Evolutionary conservation across 306 rosid genomes (phyloP).

Genomic region (Oemleria cerasiformis): DNA sequence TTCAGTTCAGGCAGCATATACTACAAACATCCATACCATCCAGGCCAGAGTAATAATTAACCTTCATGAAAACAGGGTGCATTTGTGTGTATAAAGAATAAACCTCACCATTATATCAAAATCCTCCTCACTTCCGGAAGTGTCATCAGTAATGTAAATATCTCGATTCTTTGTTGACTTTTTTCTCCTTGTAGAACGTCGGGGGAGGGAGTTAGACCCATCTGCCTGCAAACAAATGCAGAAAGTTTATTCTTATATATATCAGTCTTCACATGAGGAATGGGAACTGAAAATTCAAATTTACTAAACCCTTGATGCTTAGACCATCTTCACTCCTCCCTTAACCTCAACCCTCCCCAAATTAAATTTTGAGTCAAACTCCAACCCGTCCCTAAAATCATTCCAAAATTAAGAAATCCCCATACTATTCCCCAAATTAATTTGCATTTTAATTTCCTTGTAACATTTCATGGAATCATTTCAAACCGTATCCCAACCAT

Average conservation of each 20-base stretch:
- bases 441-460: not conserved
- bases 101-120: conserved; percentile 73
- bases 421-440: not conserved
- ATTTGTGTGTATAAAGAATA: conserved; percentile 7
- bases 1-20: conserved; percentile 31
- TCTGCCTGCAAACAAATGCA: conserved; percentile 39
- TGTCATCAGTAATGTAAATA: conserved; percentile 37
- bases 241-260: not conserved
- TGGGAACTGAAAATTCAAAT: conserved; percentile 14
- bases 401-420: not conserved
- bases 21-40: not conserved
- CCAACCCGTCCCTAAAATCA: not conserved
- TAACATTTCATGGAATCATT: not conserved
- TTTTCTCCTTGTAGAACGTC: conserved; percentile 79
- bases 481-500: not conserved
- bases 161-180: conserved; percentile 40
- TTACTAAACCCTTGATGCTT: not conserved
- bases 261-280: conserved; percentile 24
- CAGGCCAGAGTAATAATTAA: conserved; percentile 22
- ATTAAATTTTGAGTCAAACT: not conserved
- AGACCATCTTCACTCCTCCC: not conserved
- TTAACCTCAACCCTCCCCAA: not conserved
- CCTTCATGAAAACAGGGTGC: conserved; percentile 5
- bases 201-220: conserved; percentile 60
- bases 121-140: conserved; percentile 68